Conservation (phyloP, 139 green algal species). For the Chlorokybus atmophyticus region DNA sequence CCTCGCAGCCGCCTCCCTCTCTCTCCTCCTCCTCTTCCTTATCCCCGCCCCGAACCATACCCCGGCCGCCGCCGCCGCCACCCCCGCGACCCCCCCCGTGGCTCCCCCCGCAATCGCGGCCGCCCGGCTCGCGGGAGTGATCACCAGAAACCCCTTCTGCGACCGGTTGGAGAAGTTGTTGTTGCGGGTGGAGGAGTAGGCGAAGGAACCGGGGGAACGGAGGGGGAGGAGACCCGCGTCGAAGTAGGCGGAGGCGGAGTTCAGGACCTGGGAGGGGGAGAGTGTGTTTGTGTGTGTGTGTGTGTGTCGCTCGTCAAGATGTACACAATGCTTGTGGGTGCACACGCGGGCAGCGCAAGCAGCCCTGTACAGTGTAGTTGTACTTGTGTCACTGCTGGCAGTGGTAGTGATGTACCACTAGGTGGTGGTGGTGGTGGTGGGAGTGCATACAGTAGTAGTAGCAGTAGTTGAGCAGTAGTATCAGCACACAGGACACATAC, state of each 20-base stretch:
- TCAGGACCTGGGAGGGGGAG: constrained; percentile 5
- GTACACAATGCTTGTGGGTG: too few species aligned
- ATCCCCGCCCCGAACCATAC: too few species aligned
- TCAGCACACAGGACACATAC: neutral
- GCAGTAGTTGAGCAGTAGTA: neutral
- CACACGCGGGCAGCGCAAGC: neutral
- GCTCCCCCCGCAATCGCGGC: too few species aligned
- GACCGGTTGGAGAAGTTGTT: constrained; percentile 13
- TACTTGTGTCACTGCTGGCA: neutral
- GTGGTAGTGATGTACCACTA: neutral
- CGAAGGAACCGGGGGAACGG: neutral
- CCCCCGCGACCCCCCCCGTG: too few species aligned
- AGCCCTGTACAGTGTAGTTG: neutral
- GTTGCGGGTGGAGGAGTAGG: constrained; percentile 4
- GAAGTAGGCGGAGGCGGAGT: constrained; percentile 8
- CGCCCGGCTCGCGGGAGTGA: too few species aligned
- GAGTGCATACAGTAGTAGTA: neutral
- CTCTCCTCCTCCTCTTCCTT: too few species aligned
- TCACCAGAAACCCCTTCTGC: too few species aligned
- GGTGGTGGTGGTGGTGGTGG: too few species aligned
- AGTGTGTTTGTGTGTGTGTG: too few species aligned
- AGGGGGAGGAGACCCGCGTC: too few species aligned
- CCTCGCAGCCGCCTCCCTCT: too few species aligned
- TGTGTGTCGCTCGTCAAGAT: neutral
- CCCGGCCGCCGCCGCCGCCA: too few species aligned